Evolutionary conservation across 2,329 filamentous ascomycete species (phyloP).

Genomic region (Aspergillus quadrilineatus): DNA sequence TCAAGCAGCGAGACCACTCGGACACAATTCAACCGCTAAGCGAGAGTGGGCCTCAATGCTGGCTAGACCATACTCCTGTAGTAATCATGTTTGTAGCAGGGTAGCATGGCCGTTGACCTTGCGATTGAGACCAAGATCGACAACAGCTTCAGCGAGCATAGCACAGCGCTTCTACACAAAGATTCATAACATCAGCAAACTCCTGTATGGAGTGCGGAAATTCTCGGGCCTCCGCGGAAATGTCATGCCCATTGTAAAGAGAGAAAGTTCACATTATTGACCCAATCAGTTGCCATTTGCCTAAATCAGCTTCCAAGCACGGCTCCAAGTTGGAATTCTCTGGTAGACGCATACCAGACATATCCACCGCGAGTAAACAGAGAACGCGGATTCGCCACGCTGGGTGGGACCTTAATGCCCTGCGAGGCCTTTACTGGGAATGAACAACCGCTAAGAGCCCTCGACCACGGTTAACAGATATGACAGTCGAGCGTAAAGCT

Average conservation of each 20-base stretch:
- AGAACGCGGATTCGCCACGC: neutral
- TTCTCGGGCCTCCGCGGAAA: neutral
- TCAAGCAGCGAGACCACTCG: neutral
- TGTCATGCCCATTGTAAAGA: neutral
- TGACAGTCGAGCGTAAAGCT: neutral
- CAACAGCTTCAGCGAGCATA: neutral
- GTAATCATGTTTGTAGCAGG: no score
- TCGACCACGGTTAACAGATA: constrained; percentile 1
- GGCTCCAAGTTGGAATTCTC: neutral
- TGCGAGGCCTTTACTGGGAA: neutral
- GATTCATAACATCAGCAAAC: neutral
- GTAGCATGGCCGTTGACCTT: no score
- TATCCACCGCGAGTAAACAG: neutral
- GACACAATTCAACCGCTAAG: neutral
- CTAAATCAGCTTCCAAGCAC: neutral
- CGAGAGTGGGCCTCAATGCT: no score
- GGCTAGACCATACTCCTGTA: no score
- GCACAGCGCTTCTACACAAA: neutral
- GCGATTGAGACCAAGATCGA: neutral
- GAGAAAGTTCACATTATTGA: neutral
- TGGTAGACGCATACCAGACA: neutral
- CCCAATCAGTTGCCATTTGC: neutral
- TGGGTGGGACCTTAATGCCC: neutral
- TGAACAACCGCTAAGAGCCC: neutral
- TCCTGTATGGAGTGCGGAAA: neutral